Evolutionary conservation across 345 rosid species (phyloP), one percentile per base, ranked within the genome.

Genomic region (Camelina hispida): DNA sequence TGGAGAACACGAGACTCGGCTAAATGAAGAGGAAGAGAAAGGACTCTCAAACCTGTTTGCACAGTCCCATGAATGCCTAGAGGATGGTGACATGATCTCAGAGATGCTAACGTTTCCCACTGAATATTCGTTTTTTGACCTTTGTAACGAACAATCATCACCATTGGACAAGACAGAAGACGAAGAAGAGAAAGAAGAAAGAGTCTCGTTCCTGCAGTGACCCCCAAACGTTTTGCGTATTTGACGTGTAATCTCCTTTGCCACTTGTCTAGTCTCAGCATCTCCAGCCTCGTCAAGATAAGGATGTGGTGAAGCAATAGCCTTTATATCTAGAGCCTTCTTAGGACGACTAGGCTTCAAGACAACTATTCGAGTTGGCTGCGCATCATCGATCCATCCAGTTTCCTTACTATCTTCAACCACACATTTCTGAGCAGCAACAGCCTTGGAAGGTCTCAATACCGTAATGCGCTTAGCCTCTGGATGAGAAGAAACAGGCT

Each of bases 11-110:
- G 94, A 88, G 37, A 80, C 89, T 30, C 82, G 87, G 73, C 95
- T 89, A 65, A 89, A 83, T 46, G 94, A 85, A 38, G 94, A 84
- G 62, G 87, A 71, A 53, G 94, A 85, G 74, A 69, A 83, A 55
- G 94, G 93, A 76, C 91, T 86, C 58, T 78, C 93, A 82, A 81
- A 69, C 84, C 87, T 89, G 71, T 88, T 88, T 63, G 74, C 68
- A 78, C 84, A 90, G 76, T 91, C 98, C 96, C 97, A 89, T 28
- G 98, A 95, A 83, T 89, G 94, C 81, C 90, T 88, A 69, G 93
- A 87, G 57, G 83, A 73, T 0, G 91, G 97, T 35, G 99, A 90
- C 73, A 82, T 78, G 62, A 84, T 87, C 83, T 92, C 98, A 23
- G 86, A 86, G 81, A 85, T 91, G 66, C 91, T 88, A 67, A 89